Base-by-base conservation (phyloP, 139 green algal species). In the Closterium sp. region DNA sequence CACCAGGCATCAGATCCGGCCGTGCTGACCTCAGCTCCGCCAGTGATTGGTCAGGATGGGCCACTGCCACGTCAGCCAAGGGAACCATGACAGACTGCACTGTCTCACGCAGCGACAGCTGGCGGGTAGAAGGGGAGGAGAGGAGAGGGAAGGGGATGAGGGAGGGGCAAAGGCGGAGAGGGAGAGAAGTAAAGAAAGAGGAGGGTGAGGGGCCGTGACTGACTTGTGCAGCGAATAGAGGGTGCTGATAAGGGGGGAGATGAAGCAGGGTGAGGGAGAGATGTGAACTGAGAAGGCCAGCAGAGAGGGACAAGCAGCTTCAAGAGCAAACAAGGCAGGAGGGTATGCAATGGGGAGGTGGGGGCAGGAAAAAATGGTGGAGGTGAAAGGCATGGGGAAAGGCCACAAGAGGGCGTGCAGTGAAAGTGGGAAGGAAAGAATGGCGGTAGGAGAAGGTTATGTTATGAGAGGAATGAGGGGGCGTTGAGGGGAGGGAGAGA, bases 61-160 rank as follows among this genome's bases (percentile, higher is more conserved):
- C 86, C 35, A 89, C 30, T 89, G 35, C 28, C 28, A 84, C 30
- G 31, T 43, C 31, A 31, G 86, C 86, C 55, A 89, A 19, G 31
- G 86, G 86, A 43, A 89, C 31, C 87, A 90, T 90, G 69, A 90
- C 33, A n/a, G 87, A 31, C 87, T 84, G 31, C 35, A 90, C 23
- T 12, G 81, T 28, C 4, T 35, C 69, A 31, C 87, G 21, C 23
- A 34, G 87, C 33, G 87, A 90, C 35, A 90, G 34, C 87, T 90
- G 87, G n/a, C 5, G 5, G 81, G 81, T 9, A 33, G 5, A 32
- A 19, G 81, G 81, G 81, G 1, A 34, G 3, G n/a, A 1, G 21
- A 34, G 25, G 25, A 86, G 28, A 1, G 9, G 23, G 43, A 69
- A 2, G 23, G 23, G 23, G 4, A 28, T 12, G 12, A 9, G 36